Base-by-base conservation (phyloP, 768 basidiomycete species). In the Lanmaoa pseudosensibilis region DNA sequence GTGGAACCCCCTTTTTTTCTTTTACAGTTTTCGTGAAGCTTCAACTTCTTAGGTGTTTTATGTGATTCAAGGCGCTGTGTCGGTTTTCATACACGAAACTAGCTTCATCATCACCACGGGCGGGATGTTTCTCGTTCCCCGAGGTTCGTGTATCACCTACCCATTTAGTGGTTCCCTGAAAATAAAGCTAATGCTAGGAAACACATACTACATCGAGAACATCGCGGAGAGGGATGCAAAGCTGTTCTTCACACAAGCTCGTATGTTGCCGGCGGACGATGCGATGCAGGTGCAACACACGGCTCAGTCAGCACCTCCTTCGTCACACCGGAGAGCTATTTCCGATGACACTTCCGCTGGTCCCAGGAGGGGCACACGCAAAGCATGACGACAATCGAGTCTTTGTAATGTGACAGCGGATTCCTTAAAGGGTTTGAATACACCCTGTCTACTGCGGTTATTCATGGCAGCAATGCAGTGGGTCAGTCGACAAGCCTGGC, bases 231-330 rank as follows among this genome's bases (percentile, higher is more conserved):
- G 90, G 36, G 86, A 89, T 47, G 92, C 87, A 21, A 84, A 82
- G 64, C 73, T 98, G 9, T 97, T 96, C 77, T 98, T 98, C 75
- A 87, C 93, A 1, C 96, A 98, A 75, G 92, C 91, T 0, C 80
- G 88, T 30, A 78, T 82, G 65, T 63, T 82, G 33, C 65, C 74
- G 0, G 59, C 68, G 25, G 73, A 70, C 3, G 76, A 72, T 32
- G 60, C 54, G 15, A 49, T 64, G 18, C 58, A 46, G 19, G 48
- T 13, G 12, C 72, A 67, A 40, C 72, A 65, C 32, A 63, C 61
- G 2, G 65, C 70, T 21, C 63, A 63, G 27, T 72, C 71, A 25
- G 71, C 63, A 19, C 70, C 71, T 16, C 71, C 71, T 4, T 56
- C 58, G 3, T 69, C 69, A 13, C 63, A 63, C 25, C 67, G 69